Evolutionary conservation across 2,329 filamentous ascomycete species (phyloP).

Genomic region (Paecilomyces niveus): DNA sequence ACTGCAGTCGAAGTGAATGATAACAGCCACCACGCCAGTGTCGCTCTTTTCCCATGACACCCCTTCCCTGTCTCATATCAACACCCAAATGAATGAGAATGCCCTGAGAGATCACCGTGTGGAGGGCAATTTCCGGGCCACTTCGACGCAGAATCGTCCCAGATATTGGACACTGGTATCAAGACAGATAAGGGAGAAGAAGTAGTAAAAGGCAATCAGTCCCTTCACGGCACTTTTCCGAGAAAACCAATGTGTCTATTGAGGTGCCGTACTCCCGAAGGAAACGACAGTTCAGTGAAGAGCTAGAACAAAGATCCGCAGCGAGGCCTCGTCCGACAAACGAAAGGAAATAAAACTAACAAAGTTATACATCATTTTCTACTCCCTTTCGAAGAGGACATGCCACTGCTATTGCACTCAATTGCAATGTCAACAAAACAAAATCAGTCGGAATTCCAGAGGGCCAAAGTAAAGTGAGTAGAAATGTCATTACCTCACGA

Average conservation of each 20-base stretch:
- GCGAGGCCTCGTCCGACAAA: not conserved
- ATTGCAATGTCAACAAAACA: not conserved
- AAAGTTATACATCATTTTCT: too few species aligned
- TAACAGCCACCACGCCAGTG: not conserved
- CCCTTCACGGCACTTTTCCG: not conserved
- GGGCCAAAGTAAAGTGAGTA: not conserved
- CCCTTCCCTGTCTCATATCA: not conserved
- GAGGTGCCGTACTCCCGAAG: too few species aligned
- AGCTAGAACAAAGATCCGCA: too few species aligned
- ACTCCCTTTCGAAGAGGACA: not conserved
- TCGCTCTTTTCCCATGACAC: not conserved
- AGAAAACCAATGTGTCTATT: not conserved
- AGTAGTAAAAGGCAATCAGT: not conserved
- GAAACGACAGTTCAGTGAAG: too few species aligned
- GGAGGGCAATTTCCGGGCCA: not conserved
- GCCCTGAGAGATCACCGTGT: not conserved
- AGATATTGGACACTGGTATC: not conserved
- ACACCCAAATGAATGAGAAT: not conserved
- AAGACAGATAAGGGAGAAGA: not conserved
- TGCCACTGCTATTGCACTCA: not conserved
- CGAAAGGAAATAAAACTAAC: not conserved
- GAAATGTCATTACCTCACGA: not conserved
- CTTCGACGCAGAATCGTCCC: not conserved
- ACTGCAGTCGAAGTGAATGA: not conserved
- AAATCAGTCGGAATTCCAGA: not conserved